A percentile compares a stretch with the other conserved stretches of the same genome.
phyloP scores from a whole-genome alignment of 352 stramenopile genomes.

The Phytophthora sansomeana region DNA sequence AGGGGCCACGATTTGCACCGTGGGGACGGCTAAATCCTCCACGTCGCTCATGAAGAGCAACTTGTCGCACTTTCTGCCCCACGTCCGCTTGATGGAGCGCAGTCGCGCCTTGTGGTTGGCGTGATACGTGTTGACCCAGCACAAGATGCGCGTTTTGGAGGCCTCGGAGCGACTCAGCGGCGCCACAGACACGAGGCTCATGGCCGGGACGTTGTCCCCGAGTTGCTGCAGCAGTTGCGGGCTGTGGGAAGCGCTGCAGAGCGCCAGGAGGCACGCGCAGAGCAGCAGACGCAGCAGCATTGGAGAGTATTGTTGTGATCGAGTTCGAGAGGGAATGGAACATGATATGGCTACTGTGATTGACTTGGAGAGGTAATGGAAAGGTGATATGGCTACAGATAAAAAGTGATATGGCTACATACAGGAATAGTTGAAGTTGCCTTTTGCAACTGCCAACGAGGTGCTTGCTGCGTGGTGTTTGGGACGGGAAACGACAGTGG shows the following conservation, averaged over 20 bases:
- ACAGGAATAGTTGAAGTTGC: constrained; percentile 16
- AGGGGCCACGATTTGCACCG: constrained; percentile 67
- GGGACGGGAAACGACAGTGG: neutral
- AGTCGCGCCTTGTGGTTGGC: constrained; percentile 73
- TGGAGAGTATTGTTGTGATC: constrained; percentile 11
- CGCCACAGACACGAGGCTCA: constrained; percentile 75
- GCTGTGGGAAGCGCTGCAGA: neutral
- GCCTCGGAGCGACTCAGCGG: constrained; percentile 47
- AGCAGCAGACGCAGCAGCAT: constrained; percentile 13
- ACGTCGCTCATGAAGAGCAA: constrained; percentile 90
- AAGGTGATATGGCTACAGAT: constrained; percentile 1
- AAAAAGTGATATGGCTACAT: constrained; percentile 6
- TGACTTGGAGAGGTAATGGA: neutral
- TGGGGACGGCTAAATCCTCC: constrained; percentile 69
- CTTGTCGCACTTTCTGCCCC: constrained; percentile 86
- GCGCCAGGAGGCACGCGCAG: neutral
- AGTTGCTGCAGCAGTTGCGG: constrained; percentile 46
- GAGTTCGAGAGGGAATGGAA: neutral
- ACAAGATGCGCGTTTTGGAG: constrained; percentile 68
- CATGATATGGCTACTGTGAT: neutral
- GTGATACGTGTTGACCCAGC: constrained; percentile 89
- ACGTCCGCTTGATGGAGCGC: constrained; percentile 76
- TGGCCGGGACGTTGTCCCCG: constrained; percentile 71
- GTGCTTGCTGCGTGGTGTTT: too few species aligned
- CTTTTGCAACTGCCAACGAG: neutral